phyloP scores from a whole-genome alignment of 805 yeast genomes.

The Candida quercuum region DNA sequence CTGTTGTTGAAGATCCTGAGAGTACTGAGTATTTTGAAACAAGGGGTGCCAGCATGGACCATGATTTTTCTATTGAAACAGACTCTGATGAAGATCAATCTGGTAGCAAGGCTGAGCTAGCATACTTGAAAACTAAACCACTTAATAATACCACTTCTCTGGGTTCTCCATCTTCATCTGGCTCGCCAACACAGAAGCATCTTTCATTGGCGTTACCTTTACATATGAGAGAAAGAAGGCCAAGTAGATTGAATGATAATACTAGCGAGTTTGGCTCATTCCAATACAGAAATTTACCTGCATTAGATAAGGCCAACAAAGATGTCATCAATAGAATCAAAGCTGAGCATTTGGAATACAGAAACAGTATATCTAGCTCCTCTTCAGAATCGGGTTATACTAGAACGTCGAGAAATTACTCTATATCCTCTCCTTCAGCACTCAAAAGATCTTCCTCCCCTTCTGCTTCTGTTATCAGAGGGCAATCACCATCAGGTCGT shows the following conservation, averaged over 20 bases:
- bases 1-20: constrained; percentile 72
- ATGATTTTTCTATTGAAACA: constrained; percentile 46
- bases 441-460: constrained; percentile 46
- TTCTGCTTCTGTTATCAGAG: constrained; percentile 23
- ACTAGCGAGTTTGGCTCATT: constrained; percentile 85
- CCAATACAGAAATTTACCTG: constrained; percentile 81
- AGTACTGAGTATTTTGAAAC: constrained; percentile 87
- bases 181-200: constrained; percentile 31
- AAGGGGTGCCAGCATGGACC: constrained; percentile 74
- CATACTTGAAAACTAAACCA: not conserved
- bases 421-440: constrained; percentile 30
- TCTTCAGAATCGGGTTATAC: constrained; percentile 28
- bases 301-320: constrained; percentile 88
- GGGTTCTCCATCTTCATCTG: constrained; percentile 25
- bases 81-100: constrained; percentile 22
- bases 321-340: constrained; percentile 86
- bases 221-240: constrained; percentile 63
- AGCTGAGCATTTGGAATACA: constrained; percentile 60
- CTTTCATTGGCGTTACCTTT: constrained; percentile 47
- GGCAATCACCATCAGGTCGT: constrained; percentile 29
- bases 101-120: not conserved
- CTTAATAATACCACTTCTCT: constrained; percentile 15
- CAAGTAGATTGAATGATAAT: constrained; percentile 67
- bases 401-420: constrained; percentile 24
- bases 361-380: constrained; percentile 32